A percentile compares a stretch with the other conserved stretches of the same genome.
Evolutionary conservation across 257 asterid genomes (phyloP).

Genomic region (Penstemon eatonii): DNA sequence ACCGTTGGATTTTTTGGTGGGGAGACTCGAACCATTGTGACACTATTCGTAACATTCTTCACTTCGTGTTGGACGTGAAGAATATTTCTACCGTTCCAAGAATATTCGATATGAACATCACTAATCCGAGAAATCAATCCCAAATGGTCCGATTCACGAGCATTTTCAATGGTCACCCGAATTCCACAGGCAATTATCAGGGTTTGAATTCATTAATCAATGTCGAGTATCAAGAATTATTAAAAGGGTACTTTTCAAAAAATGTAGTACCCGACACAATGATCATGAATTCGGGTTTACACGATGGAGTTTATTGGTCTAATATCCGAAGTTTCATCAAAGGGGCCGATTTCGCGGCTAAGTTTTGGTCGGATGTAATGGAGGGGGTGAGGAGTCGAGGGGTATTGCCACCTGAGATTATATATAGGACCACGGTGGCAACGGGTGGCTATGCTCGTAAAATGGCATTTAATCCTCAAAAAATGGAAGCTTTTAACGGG

Average conservation of each 20-base stretch:
- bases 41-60: conserved; percentile 67
- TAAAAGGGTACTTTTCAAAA: conserved; percentile 54
- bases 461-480: conserved; percentile 74
- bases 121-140: conserved; percentile 66
- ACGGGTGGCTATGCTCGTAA: conserved; percentile 80
- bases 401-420: conserved; percentile 45
- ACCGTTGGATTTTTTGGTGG: conserved; percentile 97
- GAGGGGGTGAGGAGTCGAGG: conserved; percentile 51
- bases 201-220: conserved; percentile 66
- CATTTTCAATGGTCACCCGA: conserved; percentile 82
- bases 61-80: conserved; percentile 57
- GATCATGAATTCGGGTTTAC: conserved; percentile 88
- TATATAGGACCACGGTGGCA: conserved; percentile 81
- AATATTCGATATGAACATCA: conserved; percentile 64
- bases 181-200: conserved; percentile 56
- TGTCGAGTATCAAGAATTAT: conserved; percentile 43
- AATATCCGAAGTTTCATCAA: conserved; percentile 48
- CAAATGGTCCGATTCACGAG: conserved; percentile 72
- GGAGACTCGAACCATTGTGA: conserved; percentile 97
- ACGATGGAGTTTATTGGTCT: conserved; percentile 77
- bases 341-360: conserved; percentile 66
- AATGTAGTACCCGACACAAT: conserved; percentile 64
- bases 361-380: conserved; percentile 66
- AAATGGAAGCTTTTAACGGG: conserved; percentile 92
- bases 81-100: conserved; percentile 56